phyloP scores from a whole-genome alignment of 192 early-diverging fungal genomes.

The Podila epigama region DNA sequence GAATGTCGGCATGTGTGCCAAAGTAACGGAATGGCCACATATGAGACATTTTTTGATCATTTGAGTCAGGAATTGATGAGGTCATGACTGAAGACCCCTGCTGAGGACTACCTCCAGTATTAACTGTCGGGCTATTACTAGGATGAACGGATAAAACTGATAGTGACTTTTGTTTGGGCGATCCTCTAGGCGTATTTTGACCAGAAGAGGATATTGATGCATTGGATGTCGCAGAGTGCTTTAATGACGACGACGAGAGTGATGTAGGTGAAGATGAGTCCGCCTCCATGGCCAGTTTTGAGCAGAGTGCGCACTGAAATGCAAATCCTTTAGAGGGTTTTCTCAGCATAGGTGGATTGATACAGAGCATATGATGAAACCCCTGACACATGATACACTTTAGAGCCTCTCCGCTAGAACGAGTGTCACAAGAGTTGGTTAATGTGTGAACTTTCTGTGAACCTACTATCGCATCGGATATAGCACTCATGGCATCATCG shows the following conservation, averaged over 20 bases:
- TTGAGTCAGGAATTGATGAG: slow-evolving; percentile 46
- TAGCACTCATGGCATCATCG: too few species aligned
- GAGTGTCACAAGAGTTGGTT: neutral
- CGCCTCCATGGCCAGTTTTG: slow-evolving; percentile 43
- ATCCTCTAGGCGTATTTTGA: slow-evolving; percentile 37
- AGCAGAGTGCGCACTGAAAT: slow-evolving; percentile 86
- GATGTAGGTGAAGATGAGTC: slow-evolving; percentile 3
- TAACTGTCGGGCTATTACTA: too few species aligned
- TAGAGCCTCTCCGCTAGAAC: slow-evolving; percentile 64
- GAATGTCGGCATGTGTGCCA: slow-evolving; percentile 79
- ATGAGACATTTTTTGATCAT: slow-evolving; percentile 60
- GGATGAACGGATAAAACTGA: too few species aligned
- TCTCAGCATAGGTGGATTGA: slow-evolving; percentile 76
- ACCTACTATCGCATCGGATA: too few species aligned
- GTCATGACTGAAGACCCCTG: neutral
- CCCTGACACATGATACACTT: slow-evolving; percentile 81
- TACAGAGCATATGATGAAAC: slow-evolving; percentile 83
- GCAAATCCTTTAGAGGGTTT: slow-evolving; percentile 88
- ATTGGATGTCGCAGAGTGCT: slow-evolving; percentile 7
- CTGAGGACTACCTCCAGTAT: slow-evolving; percentile 14
- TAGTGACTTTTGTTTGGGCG: slow-evolving; percentile 35
- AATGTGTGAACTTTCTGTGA: neutral
- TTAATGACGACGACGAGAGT: neutral
- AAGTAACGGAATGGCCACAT: slow-evolving; percentile 93
- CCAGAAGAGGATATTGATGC: slow-evolving; percentile 32